These are phyloP conservation scores for Diutina mesorugosa DNA, from an alignment of 1,139 yeast genomes.

Conservation along the genomic window DNA sequence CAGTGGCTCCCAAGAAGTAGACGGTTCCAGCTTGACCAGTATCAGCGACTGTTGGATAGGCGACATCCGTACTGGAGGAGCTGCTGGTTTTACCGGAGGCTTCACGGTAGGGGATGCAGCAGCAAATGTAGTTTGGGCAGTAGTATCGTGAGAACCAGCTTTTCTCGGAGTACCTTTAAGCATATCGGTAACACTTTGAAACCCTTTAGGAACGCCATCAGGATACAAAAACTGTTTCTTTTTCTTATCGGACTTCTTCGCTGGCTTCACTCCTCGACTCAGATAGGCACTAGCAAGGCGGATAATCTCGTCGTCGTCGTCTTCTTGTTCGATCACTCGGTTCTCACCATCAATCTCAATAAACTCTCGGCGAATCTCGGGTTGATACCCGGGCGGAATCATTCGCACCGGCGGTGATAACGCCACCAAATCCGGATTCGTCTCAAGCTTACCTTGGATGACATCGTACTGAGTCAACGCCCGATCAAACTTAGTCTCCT, in stretches of 20 bases:
- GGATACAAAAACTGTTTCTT: background rate
- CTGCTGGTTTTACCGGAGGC: background rate
- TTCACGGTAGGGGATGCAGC: background rate
- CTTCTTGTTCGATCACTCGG: conserved; percentile 32
- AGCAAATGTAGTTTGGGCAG: background rate
- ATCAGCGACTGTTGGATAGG: too few species aligned
- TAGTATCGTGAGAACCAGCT: background rate
- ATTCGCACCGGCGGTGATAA: conserved; percentile 46
- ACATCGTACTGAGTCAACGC: conserved; percentile 78
- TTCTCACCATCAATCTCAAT: conserved; percentile 67
- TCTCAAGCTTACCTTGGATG: conserved; percentile 50
- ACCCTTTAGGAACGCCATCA: background rate
- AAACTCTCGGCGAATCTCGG: conserved; percentile 39
- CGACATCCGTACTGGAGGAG: too few species aligned
- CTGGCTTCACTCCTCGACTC: conserved; percentile 6
- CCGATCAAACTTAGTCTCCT: conserved; percentile 64
- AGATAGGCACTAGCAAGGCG: conserved; percentile 43
- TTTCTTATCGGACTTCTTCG: background rate
- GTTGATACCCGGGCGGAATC: conserved; percentile 43
- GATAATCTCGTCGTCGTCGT: conserved; percentile 61
- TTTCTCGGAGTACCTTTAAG: background rate
- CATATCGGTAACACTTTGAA: background rate
- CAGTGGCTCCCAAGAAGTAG: background rate
- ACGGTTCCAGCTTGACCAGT: background rate
- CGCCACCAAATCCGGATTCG: conserved; percentile 26